Evolutionary conservation across 768 basidiomycete genomes (phyloP), one percentile per base, ranked within the genome.

Genomic region (Boletellus ananas): DNA sequence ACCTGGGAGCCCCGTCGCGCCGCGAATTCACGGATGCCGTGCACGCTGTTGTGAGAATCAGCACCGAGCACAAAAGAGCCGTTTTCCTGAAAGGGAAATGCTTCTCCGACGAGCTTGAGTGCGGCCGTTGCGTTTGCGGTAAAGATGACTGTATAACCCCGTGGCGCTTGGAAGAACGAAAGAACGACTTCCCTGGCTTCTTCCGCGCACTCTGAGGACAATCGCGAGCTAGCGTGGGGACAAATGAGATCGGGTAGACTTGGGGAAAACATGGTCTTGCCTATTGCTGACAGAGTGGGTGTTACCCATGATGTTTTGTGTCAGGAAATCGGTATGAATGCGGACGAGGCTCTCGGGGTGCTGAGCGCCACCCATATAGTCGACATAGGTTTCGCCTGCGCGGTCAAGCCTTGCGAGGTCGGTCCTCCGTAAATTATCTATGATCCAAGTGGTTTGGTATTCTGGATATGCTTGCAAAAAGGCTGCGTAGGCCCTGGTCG

Each of bases 31-130:
- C 90, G 77, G 51, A 91, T 85, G 9, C 89, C 89, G 57, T 91
- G 85, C 17, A 91, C 83, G 53, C 87, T 90, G 60, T 90, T 91
- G 64, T 93, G 90, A 7, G 87, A 85, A 67, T 93, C 90, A 14
- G 78, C 75, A 17, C 85, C 79, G 48, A 92, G 80, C 43, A 92
- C 77, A 59, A 82, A 84, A 40, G 66, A 68, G 44, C 82, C 79
- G n/a, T 73, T 77, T 34, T 70, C 70, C 4, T 62, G 65, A 60
- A 90, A 92, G 0, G 85, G 87, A 58, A 83, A 93, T 0, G 87
- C 74, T 66, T 93, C 90, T 31, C 89, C 90, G 35, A 92, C 78
- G 29, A 93, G 76, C 60, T 90, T 91, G 58, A 93, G 73, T 1
- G 90, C 88, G 6, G 76, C 85, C 8, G 84, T 84, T 8, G 90